Percentiles rank a stretch among this genome's conserved stretches.
Conservation (phyloP, 345 rosid species). For the Citrus medica region DNA sequence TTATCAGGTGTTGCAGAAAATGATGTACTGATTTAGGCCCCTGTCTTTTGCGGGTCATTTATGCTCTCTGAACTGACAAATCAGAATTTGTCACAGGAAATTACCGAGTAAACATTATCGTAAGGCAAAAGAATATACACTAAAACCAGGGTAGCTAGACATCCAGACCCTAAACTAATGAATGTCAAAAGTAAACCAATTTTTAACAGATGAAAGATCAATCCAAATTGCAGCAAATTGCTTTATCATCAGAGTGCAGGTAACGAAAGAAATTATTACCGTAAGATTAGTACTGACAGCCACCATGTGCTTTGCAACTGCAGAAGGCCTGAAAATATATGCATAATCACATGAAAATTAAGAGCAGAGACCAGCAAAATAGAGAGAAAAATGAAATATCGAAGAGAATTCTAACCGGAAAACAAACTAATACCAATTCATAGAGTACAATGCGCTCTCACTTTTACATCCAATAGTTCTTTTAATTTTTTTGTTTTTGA, state of each 20-base stretch:
- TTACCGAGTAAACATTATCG: neutral
- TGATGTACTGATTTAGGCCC: neutral
- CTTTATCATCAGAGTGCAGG: neutral
- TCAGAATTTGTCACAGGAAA: neutral
- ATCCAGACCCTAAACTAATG: neutral
- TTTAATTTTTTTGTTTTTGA: neutral
- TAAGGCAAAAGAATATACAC: neutral
- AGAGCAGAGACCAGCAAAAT: neutral
- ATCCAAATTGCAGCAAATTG: neutral
- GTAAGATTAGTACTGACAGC: conserved; percentile 92
- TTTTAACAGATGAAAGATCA: neutral
- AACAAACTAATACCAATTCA: neutral
- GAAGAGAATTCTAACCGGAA: neutral
- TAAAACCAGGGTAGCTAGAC: neutral
- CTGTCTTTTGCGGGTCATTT: neutral
- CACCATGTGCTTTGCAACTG: conserved; percentile 99
- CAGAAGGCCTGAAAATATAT: conserved; percentile 58
- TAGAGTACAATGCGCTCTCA: neutral
- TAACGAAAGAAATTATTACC: conserved; percentile 38
- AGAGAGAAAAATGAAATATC: neutral
- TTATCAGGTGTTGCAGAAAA: neutral
- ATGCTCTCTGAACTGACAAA: neutral
- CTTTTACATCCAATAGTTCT: neutral
- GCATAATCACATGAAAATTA: neutral
- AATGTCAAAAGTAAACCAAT: neutral